Conservation (phyloP, 345 rosid genomes). For the Boechera retrofracta region DNA sequence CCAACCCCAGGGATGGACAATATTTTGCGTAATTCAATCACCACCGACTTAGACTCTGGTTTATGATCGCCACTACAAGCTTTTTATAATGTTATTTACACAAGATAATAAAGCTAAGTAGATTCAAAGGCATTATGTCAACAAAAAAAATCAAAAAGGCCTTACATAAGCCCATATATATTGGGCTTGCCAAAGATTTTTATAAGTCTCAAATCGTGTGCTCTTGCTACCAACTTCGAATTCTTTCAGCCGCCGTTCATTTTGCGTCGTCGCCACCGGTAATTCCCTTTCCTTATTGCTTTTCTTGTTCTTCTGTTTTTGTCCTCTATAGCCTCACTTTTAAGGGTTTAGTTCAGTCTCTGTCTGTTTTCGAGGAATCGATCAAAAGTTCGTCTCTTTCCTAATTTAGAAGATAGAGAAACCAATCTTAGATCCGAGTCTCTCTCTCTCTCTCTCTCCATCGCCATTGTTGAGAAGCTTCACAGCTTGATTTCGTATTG, state of each 20-base stretch:
- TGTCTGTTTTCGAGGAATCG: not conserved
- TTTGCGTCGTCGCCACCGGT: slow-evolving; percentile 31
- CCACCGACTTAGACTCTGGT: too few species aligned
- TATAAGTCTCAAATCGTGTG: not conserved
- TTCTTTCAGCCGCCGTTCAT: slow-evolving; percentile 21
- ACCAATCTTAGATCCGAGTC: too few species aligned
- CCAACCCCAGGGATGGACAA: too few species aligned
- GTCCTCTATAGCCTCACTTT: not conserved
- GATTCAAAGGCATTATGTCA: not conserved
- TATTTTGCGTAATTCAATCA: too few species aligned
- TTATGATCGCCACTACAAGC: too few species aligned
- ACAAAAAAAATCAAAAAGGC: not conserved
- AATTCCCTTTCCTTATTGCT: not conserved
- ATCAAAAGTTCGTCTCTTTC: not conserved
- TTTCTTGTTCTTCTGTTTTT: not conserved
- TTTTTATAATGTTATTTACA: too few species aligned
- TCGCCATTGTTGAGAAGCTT: too few species aligned
- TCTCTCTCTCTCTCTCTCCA: too few species aligned
- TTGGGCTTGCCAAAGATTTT: not conserved
- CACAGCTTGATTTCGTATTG: too few species aligned
- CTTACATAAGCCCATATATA: slow-evolving; percentile 21
- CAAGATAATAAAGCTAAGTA: not conserved
- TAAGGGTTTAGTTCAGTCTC: not conserved
- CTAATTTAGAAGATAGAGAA: too few species aligned
- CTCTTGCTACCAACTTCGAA: not conserved